Base-by-base conservation (phyloP, 495 filamentous ascomycete genomes). In the Hypoxylon crocopeplum region DNA sequence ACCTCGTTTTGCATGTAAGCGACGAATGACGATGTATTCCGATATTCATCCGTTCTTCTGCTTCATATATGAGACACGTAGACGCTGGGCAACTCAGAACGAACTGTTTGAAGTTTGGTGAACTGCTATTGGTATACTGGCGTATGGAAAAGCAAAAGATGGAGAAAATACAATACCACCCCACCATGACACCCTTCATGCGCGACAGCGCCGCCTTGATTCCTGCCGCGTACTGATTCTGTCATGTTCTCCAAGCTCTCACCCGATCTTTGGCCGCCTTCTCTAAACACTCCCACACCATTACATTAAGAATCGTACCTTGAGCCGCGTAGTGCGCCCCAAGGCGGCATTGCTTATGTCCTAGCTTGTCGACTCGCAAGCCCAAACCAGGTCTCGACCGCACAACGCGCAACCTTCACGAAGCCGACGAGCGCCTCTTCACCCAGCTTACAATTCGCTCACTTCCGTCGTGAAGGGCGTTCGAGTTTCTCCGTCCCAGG, bases 151-250 rank as follows among this genome's bases (percentile, higher is more conserved):
- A 27, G 39, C 38, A n/a, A 3, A 12, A 38, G n/a, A 40, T 40
- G 25, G 19, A 53, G 29, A 57, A 61, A 46, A 44, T 48, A 56
- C 38, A 48, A 44, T 54, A 39, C 53, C 53, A 58, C 60, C 53
- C 32, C 47, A 21, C 46, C 30, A 15, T 22, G 13, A 4, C 38
- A 32, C 32, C 44, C 48, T 33, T 48, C 11, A 27, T 32, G 39
- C 41, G 15, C 27, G 13, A 37, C 25, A 50, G 33, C 56, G 42
- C 46, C 41, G 19, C 25, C 22, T 53, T 48, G 40, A 56, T 48
- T 46, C 36, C 34, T 58, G 27, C 48, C 50, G 50, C 50, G 40
- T 62, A 20, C 46, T 36, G 30, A 27, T 48, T 58, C 48, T 17
- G 54, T 52, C 38, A 39, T 45, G 19, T 5, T 52, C 53, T 44